Evolutionary conservation across 768 basidiomycete genomes (phyloP).

Genomic region (Crucibulum laeve): DNA sequence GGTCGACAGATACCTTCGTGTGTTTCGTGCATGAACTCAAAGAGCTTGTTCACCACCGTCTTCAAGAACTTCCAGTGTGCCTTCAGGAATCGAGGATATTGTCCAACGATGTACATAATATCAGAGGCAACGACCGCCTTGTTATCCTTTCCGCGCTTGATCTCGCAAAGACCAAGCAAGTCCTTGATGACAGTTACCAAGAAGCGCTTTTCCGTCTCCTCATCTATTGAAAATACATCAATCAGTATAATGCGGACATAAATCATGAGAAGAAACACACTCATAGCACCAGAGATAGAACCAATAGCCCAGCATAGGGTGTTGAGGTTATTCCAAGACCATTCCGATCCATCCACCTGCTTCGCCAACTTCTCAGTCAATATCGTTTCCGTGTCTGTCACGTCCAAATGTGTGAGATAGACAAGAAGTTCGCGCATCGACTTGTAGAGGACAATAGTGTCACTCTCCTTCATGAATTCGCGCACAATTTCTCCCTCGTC

Average conservation of each 20-base stretch:
- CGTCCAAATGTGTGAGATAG: slow-evolving; percentile 96
- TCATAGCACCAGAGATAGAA: slow-evolving; percentile 99
- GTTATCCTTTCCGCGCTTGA: slow-evolving; percentile 99
- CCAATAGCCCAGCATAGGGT: slow-evolving; percentile 99
- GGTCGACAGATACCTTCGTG: slow-evolving; percentile 73
- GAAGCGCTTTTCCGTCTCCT: slow-evolving; percentile 99
- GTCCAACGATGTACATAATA: slow-evolving; percentile 99
- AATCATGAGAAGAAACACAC: slow-evolving; percentile 44
- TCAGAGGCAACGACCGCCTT: slow-evolving; percentile 97
- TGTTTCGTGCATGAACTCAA: slow-evolving; percentile 99
- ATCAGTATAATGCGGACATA: slow-evolving; percentile 1
- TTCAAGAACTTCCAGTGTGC: slow-evolving; percentile 99
- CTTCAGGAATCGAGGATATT: slow-evolving; percentile 98
- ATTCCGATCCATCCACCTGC: slow-evolving; percentile 96
- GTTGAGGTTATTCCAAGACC: slow-evolving; percentile 99
- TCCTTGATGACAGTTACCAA: slow-evolving; percentile 99
- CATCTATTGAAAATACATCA: slow-evolving; percentile 50
- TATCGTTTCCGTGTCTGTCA: slow-evolving; percentile 93
- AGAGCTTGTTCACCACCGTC: slow-evolving; percentile 98
- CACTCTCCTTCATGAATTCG: slow-evolving; percentile 98
- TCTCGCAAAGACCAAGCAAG: slow-evolving; percentile 93
- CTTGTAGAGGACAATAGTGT: slow-evolving; percentile 98
- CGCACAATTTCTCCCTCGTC: slow-evolving; percentile 99
- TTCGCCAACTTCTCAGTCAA: slow-evolving; percentile 95
- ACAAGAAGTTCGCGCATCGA: slow-evolving; percentile 97